Evolutionary conservation across 129 eudicot species (phyloP).

Genomic region (Flaveria trinervia): DNA sequence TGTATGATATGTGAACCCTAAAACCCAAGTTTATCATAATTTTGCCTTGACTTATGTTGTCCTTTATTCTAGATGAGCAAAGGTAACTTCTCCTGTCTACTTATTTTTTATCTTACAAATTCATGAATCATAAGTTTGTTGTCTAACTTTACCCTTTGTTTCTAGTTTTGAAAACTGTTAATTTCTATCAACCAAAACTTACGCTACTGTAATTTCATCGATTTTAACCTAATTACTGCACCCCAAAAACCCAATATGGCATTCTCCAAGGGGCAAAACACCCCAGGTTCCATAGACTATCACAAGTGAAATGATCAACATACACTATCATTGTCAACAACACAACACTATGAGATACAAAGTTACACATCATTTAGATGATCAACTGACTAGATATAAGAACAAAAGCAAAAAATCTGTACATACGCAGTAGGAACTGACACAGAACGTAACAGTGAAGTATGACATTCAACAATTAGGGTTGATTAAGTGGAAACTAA

Average conservation of each 20-base stretch:
- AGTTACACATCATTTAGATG: background rate
- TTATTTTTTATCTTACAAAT: too few relatives aligned
- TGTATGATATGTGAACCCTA: too few relatives aligned
- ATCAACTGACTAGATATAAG: background rate
- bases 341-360: background rate
- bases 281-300: background rate
- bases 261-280: too few relatives aligned
- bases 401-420: background rate
- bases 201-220: background rate
- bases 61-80: too few relatives aligned
- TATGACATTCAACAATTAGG: background rate
- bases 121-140: background rate
- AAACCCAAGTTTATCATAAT: too few relatives aligned
- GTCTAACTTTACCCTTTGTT: background rate
- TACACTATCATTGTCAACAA: background rate
- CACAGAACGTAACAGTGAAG: background rate
- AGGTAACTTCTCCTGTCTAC: too few relatives aligned
- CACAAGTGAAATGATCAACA: background rate
- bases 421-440: background rate
- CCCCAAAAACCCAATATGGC: too few relatives aligned
- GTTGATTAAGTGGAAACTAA: background rate
- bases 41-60: too few relatives aligned
- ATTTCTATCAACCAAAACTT: background rate
- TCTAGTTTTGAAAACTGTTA: background rate
- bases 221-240: background rate